phyloP scores from a whole-genome alignment of 495 filamentous ascomycete genomes.

The Podospora anserina region DNA sequence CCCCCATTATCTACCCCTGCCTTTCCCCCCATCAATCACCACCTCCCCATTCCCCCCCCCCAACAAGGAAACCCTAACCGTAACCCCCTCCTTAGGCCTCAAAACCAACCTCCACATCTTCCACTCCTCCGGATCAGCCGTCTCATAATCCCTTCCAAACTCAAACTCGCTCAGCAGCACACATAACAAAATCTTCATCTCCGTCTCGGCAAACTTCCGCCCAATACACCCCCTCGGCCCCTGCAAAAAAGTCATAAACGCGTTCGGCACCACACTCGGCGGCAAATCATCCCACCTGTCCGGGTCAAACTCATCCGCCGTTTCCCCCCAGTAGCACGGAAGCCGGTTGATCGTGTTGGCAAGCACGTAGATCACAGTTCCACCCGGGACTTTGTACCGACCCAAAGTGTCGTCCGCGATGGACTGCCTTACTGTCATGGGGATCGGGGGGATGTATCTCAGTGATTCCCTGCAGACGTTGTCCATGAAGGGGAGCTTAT shows the following conservation, averaged over 20 bases:
- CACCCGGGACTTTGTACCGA: constrained; percentile 28
- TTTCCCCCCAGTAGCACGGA: constrained; percentile 37
- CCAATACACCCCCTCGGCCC: constrained; percentile 42
- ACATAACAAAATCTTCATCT: constrained; percentile 42
- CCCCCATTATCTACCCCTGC: not conserved
- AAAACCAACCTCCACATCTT: constrained; percentile 56
- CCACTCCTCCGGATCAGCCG: constrained; percentile 48
- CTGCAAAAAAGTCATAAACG: constrained; percentile 41
- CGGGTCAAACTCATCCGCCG: constrained; percentile 37
- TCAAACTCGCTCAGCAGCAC: constrained; percentile 36
- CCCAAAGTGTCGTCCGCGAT: constrained; percentile 30
- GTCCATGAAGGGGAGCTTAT: constrained; percentile 38
- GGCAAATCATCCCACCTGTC: constrained; percentile 40
- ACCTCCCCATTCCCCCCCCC: constrained; percentile 14
- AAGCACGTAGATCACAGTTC: constrained; percentile 35
- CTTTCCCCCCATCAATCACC: not conserved
- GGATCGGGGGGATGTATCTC: constrained; percentile 47
- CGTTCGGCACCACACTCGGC: constrained; percentile 31
- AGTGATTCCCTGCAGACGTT: constrained; percentile 51
- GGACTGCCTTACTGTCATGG: constrained; percentile 39
- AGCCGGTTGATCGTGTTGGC: constrained; percentile 42
- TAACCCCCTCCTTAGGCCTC: constrained; percentile 49
- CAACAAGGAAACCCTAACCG: constrained; percentile 38
- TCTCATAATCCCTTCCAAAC: constrained; percentile 36
- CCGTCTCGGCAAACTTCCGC: constrained; percentile 40